Conservation (phyloP, 1,139 yeast genomes). For the Kodamaea alishanica region DNA sequence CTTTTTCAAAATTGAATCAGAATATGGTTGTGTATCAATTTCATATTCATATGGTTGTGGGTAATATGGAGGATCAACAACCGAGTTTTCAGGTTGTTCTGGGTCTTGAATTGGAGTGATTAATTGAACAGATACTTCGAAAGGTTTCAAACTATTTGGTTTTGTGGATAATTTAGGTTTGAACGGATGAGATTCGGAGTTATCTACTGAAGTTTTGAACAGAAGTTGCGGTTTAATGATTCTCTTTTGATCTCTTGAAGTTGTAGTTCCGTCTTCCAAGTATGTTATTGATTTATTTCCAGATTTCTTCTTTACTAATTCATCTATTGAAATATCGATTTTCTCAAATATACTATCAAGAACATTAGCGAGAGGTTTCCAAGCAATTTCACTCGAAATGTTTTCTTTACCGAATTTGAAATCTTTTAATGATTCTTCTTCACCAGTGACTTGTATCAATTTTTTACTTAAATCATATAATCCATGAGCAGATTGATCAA, state of each 20-base stretch:
- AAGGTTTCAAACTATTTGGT: slow-evolving; percentile 62
- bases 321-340: slow-evolving; percentile 53
- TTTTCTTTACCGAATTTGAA: slow-evolving; percentile 39
- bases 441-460: slow-evolving; percentile 41
- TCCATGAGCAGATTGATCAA: slow-evolving; percentile 41
- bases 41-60: slow-evolving; percentile 82
- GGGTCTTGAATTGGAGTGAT: slow-evolving; percentile 18
- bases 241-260: slow-evolving; percentile 23
- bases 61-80: slow-evolving; percentile 55
- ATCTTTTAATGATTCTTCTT: slow-evolving; percentile 15
- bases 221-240: slow-evolving; percentile 68
- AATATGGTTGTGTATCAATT: slow-evolving; percentile 69
- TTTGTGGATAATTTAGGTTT: slow-evolving; percentile 66
- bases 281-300: slow-evolving; percentile 29
- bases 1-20: slow-evolving; percentile 47
- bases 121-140: slow-evolving; percentile 48
- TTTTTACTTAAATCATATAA: slow-evolving; percentile 53
- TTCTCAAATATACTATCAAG: slow-evolving; percentile 75
- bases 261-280: slow-evolving; percentile 40
- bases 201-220: slow-evolving; percentile 62
- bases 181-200: slow-evolving; percentile 68
- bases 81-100: slow-evolving; percentile 27
- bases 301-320: slow-evolving; percentile 15
- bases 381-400: slow-evolving; percentile 32
- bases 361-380: slow-evolving; percentile 61